Percentiles rank a stretch among this genome's conserved stretches.
These are phyloP conservation scores for Ceratocystis alfenasii DNA, from an alignment of 2,329 filamentous ascomycete genomes.

Conservation along the genomic window DNA sequence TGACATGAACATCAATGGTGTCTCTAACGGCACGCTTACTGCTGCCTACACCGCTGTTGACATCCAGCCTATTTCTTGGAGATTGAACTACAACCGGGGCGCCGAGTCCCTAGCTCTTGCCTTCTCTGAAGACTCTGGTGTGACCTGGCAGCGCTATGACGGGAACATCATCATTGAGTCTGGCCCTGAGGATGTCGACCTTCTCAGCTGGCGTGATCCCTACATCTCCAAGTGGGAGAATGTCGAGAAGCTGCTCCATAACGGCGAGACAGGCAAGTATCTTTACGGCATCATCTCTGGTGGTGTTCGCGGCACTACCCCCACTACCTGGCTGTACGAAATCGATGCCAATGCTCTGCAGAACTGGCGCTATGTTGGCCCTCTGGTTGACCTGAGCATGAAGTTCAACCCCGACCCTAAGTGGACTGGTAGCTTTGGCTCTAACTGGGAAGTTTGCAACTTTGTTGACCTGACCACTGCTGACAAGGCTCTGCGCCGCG, in stretches of 20 bases:
- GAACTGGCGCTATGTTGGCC: constrained; percentile 24
- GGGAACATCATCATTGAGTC: constrained; percentile 24
- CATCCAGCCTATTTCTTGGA: constrained; percentile 37
- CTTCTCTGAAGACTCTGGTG: constrained; percentile 30
- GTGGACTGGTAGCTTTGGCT: constrained; percentile 18
- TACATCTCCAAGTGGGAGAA: constrained; percentile 25
- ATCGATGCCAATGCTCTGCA: constrained; percentile 22
- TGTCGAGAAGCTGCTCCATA: constrained; percentile 23
- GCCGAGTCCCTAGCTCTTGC: constrained; percentile 37
- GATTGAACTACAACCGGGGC: constrained; percentile 34
- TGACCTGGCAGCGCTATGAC: constrained; percentile 24
- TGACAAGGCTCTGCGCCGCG: constrained; percentile 12
- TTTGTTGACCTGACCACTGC: constrained; percentile 11
- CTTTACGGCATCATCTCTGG: constrained; percentile 35
- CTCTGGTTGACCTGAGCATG: constrained; percentile 13
- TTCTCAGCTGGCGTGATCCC: constrained; percentile 27
- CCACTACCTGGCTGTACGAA: constrained; percentile 25
- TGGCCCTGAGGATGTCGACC: constrained; percentile 24
- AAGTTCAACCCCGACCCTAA: constrained; percentile 18
- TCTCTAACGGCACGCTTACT: constrained; percentile 29
- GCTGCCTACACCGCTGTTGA: constrained; percentile 36
- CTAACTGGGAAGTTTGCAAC: constrained; percentile 22
- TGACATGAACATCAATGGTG: constrained; percentile 33
- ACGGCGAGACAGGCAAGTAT: constrained; percentile 21
- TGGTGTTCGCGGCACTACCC: constrained; percentile 24